phyloP scores from a whole-genome alignment of 108 stramenopile species.

The Thalassiosira profunda region DNA sequence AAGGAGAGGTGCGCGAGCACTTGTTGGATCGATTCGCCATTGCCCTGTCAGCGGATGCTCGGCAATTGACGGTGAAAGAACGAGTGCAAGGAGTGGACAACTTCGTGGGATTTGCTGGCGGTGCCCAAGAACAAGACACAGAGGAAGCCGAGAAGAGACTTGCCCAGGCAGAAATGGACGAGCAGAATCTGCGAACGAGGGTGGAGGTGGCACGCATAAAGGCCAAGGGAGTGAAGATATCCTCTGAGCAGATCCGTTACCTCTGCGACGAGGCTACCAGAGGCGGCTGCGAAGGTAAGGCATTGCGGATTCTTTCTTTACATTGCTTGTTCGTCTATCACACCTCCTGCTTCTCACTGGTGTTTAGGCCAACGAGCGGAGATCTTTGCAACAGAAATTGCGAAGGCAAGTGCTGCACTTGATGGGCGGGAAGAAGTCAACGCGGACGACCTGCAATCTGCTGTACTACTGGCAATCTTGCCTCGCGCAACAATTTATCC shows the following conservation, averaged over 20 bases:
- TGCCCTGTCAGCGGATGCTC: conserved; percentile 89
- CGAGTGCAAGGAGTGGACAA: conserved; percentile 90
- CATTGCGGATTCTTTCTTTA: no score
- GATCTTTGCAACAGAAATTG: conserved; percentile 94
- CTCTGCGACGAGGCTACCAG: conserved; percentile 96
- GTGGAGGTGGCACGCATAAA: conserved; percentile 96
- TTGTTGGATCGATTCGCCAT: conserved; percentile 95
- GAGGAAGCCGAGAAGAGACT: conserved; percentile 67
- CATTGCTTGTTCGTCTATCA: no score
- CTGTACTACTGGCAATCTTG: conserved; percentile 96
- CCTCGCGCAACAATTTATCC: conserved; percentile 96
- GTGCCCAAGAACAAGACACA: conserved; percentile 65
- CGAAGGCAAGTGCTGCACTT: conserved; percentile 91
- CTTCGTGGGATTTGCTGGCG: conserved; percentile 81
- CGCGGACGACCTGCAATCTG: conserved; percentile 86
- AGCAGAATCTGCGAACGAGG: conserved; percentile 93
- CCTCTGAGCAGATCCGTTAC: conserved; percentile 94
- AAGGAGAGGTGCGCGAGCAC: conserved; percentile 96
- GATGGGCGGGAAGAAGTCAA: conserved; percentile 92
- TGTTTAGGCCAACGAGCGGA: conserved; percentile 98
- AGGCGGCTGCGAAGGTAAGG: conserved; percentile 96
- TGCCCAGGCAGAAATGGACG: conserved; percentile 79
- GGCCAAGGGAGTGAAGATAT: conserved; percentile 79
- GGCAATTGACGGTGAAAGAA: conserved; percentile 67
- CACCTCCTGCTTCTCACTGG: no score